Base-by-base conservation (phyloP, 2,329 filamentous ascomycete genomes). In the Allantophomopsis cytisporea region DNA sequence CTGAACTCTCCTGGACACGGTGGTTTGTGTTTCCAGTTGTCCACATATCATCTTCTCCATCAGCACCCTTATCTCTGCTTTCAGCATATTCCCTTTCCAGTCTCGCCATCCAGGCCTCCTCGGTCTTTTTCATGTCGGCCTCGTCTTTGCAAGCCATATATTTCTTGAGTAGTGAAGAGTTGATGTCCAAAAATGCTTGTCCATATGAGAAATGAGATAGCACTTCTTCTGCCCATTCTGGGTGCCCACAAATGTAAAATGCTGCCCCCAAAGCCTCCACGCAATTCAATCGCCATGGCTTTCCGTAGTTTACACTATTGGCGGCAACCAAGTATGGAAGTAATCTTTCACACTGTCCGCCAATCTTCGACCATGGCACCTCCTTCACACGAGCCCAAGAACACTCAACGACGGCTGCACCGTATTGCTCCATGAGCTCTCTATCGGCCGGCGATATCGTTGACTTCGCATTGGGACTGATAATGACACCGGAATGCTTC, bases 241-340 rank as follows among this genome's bases (percentile, higher is more conserved):
- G 59, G 53, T 91, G 85, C 4, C 91, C 86, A 51, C 89, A 96
- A 47, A 98, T 98, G 53, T 74, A 84, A 55, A 94, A 98, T 16
- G 84, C 85, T 3, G 91, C 89, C 0, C 87, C 91, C 36, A 98
- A 67, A 4, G 91, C 91, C 65, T 98, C 91, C 21, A 87, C 91
- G 52, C 91, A 98, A 60, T 98, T 98, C 45, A 98, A 60, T 40
- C 88, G 71, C 84, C 88, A 95, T 5, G 91, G 91, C 54, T 85
- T 84, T 44, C 91, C 91, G 62, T 98, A 98, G 63, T 98, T 98
- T 54, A 95, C 91, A 1, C 83, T 82, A 58, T 98, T 98, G 36
- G 91, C 91, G 5, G 91, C 91, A 37, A 98, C 88, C 7, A 98
- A 77, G 59, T 98, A 98, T 0, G 91, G 91, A 41, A 98, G 65